Base-by-base conservation (phyloP, 768 basidiomycete genomes). In the Russula dissimulans region DNA sequence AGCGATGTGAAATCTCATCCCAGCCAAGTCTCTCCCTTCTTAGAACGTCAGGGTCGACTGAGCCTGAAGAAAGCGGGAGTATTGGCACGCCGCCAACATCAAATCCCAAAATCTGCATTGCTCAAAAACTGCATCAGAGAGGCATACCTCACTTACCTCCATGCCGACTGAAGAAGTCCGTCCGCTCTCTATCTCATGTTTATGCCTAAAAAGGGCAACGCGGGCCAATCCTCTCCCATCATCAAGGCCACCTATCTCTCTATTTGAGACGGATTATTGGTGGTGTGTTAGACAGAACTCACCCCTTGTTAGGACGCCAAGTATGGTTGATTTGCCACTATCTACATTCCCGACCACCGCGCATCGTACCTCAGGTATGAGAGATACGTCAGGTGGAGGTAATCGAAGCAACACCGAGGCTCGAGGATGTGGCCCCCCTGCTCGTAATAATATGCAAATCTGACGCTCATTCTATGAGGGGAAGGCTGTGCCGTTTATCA, bases 281-380 rank as follows among this genome's bases (percentile, higher is more conserved):
- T 66, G 52, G 67, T 43, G 41, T 32, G 39, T 36, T 46, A 43
- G 29, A 34, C 34, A 69, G 8, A 71, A 64, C 66, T 65, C 76
- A 80, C 94, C 95, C 71, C 94, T 79, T n/a, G 95, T 98, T 11
- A 99, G 75, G 8, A 98, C 97, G 50, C 95, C 95, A 17, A 97
- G 77, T 11, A 91, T 95, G 17, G 95, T 95, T 3, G 89, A 92
- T 72, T 98, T 98, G 0, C 95, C 95, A 56, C 90, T 89, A 69
- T 91, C 88, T 32, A 94, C 91, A 69, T 97, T 98, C 4, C 97
- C 97, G 5, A 97, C 91, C 2, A 97, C 94, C 0, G 95, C 95
- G 67, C 94, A 92, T 36, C 97, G 82, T 1, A 97, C 92, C 73
- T 99, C 95, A 7, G 90, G 87, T n/a, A 86, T 89, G 42, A 83